Evolutionary conservation across 2,329 filamentous ascomycete species (phyloP), one percentile per base, ranked within the genome.

Genomic region (Tolypocladium pustulatum): DNA sequence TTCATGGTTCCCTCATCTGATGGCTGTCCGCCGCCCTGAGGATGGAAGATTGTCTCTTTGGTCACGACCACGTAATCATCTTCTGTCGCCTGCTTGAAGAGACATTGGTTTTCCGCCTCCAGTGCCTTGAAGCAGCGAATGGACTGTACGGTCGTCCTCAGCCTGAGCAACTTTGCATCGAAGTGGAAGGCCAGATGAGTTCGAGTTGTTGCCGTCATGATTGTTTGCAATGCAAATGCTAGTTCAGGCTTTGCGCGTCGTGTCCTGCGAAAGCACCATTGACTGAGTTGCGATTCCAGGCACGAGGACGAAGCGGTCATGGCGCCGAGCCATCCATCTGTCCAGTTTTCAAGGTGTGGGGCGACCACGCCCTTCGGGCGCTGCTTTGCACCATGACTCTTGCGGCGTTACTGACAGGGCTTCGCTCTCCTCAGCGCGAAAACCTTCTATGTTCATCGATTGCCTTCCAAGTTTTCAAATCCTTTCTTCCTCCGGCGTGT

Each of bases 21-120:
- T 0, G 88, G 88, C 65, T 91, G 88, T 9, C 88, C 88, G 60
- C 88, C 88, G 25, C 88, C 88, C 69, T 91, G 88, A 0, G 86
- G 83, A 61, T 91, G 85, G 71, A 91, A 91, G 61, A 90, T 85
- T n/a, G 88, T 90, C 54, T 81, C 72, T 2, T 81, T 75, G 0
- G 84, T 87, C 7, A 83, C 76, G 25, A 89, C 69, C n/a, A 84
- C 79, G 65, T 79, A 77, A 63, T 83, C 77, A 1, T 77, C 69
- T 6, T 80, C 75, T 10, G 68, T 68, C 5, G 73, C 77, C 15
- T 80, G 72, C 67, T 88, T 88, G 75, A 85, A 85, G 12, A 89
- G 78, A 8, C 72, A 67, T 56, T 74, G 78, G 58, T 83, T 81
- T 37, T 74, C 70, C 38, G 79, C 73, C 3, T 81, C 75, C 1